These are phyloP conservation scores for Leccinum pachyderme DNA, from an alignment of 1,284 basidiomycete species.

Conservation along the genomic window DNA sequence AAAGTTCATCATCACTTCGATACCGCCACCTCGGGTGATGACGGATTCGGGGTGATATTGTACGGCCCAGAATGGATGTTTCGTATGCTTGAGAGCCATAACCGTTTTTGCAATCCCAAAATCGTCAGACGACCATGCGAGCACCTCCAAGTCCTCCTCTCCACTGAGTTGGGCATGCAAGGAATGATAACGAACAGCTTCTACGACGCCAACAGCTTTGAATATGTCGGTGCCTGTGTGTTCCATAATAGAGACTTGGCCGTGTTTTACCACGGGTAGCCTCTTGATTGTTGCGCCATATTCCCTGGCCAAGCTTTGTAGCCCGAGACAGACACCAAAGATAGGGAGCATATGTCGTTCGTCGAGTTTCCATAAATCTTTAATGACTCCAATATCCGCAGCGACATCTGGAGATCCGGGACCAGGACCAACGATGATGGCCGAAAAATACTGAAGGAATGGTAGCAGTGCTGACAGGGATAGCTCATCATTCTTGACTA, in stretches of 20 bases:
- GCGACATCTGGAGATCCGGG: slow-evolving; percentile 73
- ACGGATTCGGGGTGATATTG: slow-evolving; percentile 95
- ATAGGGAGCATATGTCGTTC: slow-evolving; percentile 61
- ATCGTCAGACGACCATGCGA: slow-evolving; percentile 69
- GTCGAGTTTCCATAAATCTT: slow-evolving; percentile 61
- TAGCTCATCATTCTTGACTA: slow-evolving; percentile 70
- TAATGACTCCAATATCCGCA: slow-evolving; percentile 65
- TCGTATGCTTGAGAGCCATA: slow-evolving; percentile 68
- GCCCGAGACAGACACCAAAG: slow-evolving; percentile 89
- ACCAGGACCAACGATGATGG: slow-evolving; percentile 74
- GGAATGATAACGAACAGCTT: slow-evolving; percentile 87
- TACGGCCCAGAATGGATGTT: slow-evolving; percentile 85
- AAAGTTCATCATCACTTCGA: slow-evolving; percentile 67
- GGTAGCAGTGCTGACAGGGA: slow-evolving; percentile 48
- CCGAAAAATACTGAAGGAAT: slow-evolving; percentile 59
- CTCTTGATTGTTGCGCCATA: slow-evolving; percentile 63
- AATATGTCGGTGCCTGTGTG: slow-evolving; percentile 65
- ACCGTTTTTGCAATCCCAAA: slow-evolving; percentile 62
- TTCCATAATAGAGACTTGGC: slow-evolving; percentile 69
- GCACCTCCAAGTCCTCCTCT: slow-evolving; percentile 50
- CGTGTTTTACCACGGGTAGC: slow-evolving; percentile 71
- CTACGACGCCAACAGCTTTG: slow-evolving; percentile 53
- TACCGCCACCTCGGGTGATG: slow-evolving; percentile 61
- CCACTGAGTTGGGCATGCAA: slow-evolving; percentile 54
- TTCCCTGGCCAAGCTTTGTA: slow-evolving; percentile 85